phyloP scores from a whole-genome alignment of 148 eudicot genomes.

The Silene conica region DNA sequence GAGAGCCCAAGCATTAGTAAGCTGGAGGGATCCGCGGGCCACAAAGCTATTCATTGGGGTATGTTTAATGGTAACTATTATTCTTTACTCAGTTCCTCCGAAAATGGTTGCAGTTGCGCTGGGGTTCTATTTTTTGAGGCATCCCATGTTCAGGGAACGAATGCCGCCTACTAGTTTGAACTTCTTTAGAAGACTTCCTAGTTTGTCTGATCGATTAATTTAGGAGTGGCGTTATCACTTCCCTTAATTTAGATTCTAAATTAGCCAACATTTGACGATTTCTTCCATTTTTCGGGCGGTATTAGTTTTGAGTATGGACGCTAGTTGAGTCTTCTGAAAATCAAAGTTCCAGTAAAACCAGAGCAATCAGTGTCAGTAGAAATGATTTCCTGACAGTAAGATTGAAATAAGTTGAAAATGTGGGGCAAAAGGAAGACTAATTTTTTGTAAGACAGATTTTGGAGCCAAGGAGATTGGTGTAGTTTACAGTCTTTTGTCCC shows the following conservation, averaged over 20 bases:
- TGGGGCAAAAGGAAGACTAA: background rate
- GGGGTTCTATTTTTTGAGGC: constrained; percentile 90
- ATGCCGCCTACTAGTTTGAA: constrained; percentile 92
- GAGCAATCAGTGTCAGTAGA: constrained; percentile 9
- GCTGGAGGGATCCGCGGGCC: constrained; percentile 98
- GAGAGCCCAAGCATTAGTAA: constrained; percentile 82
- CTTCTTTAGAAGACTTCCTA: constrained; percentile 87
- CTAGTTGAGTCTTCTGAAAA: no score
- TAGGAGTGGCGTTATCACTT: constrained; percentile 16
- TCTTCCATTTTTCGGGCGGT: no score
- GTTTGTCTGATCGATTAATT: constrained; percentile 84
- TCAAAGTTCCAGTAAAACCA: no score
- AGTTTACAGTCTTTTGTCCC: constrained; percentile 11
- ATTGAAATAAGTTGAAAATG: constrained; percentile 20
- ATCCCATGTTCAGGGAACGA: constrained; percentile 97
- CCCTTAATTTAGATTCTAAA: background rate
- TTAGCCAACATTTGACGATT: background rate
- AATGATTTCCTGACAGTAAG: constrained; percentile 28
- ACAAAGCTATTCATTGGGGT: constrained; percentile 81
- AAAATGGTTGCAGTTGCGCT: constrained; percentile 99
- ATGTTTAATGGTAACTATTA: constrained; percentile 58
- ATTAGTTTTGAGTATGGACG: no score
- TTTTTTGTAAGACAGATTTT: constrained; percentile 17
- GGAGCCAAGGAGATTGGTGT: constrained; percentile 14
- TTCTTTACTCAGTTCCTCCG: constrained; percentile 76